phyloP scores from a whole-genome alignment of 495 filamentous ascomycete genomes.

The Podospora fimiseda region DNA sequence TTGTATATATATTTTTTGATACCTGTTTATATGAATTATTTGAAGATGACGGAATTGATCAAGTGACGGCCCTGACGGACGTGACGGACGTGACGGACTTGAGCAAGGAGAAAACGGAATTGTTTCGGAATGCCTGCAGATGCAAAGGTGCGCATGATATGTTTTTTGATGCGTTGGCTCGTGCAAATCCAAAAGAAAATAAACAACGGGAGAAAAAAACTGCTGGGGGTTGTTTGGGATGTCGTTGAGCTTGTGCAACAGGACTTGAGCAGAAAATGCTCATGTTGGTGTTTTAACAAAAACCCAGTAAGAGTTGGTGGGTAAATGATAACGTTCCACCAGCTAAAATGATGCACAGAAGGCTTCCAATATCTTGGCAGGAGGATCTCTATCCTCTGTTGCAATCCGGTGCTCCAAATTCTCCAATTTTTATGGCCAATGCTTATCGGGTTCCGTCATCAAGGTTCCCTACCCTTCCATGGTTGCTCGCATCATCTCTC shows the following conservation, averaged over 20 bases:
- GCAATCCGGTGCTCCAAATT: neutral
- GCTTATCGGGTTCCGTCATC: slow-evolving; percentile 20
- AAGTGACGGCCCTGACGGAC: too few species aligned
- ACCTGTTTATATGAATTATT: too few species aligned
- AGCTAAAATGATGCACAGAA: neutral
- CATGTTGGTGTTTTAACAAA: neutral
- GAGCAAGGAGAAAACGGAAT: too few species aligned
- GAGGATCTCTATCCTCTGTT: neutral
- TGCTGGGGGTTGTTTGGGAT: neutral
- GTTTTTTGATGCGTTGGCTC: too few species aligned
- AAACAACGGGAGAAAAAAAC: neutral
- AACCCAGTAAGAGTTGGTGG: neutral
- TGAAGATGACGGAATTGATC: too few species aligned
- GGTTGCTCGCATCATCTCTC: slow-evolving; percentile 14
- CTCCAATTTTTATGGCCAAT: slow-evolving; percentile 1
- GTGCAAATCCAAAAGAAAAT: neutral
- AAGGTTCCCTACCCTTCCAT: slow-evolving; percentile 29
- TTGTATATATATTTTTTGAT: too few species aligned
- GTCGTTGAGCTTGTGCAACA: neutral
- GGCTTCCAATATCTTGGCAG: neutral
- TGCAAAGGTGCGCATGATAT: too few species aligned
- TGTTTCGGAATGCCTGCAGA: too few species aligned
- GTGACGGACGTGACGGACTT: too few species aligned
- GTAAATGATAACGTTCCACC: neutral
- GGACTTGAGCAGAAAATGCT: neutral